phyloP scores from a whole-genome alignment of 176 grass and related monocot genomes.

The Oropetium thomaeum region DNA sequence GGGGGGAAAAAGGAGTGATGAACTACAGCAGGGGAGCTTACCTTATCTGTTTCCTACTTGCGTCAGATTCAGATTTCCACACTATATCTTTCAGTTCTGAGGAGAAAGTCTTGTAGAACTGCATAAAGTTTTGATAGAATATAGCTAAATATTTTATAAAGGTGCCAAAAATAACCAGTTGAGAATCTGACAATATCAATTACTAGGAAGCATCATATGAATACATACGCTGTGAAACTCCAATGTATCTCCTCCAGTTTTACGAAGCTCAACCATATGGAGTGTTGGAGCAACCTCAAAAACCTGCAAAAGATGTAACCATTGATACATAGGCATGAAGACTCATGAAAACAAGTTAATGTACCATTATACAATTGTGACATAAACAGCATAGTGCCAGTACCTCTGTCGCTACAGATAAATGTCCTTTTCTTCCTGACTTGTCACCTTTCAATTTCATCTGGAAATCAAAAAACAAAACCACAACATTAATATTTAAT shows the following conservation, averaged over 20 bases:
- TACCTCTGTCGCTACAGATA: conserved; percentile 92
- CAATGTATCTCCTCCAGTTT: conserved; percentile 94
- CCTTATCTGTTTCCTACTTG: conserved; percentile 33
- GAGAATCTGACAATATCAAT: not conserved
- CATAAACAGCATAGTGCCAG: not conserved
- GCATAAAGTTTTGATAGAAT: conserved; percentile 13
- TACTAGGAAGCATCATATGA: not conserved
- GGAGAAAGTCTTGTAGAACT: conserved; percentile 96
- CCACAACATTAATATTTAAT: not conserved
- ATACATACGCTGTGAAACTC: conserved; percentile 84
- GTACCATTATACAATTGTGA: not conserved
- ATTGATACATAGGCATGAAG: not conserved
- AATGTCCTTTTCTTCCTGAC: conserved; percentile 86
- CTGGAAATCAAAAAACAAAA: conserved; percentile 34
- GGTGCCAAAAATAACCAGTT: not conserved
- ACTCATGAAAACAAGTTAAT: not conserved
- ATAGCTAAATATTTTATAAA: not conserved
- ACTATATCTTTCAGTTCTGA: conserved; percentile 86
- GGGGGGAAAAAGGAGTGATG: not conserved
- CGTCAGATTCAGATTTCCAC: conserved; percentile 82
- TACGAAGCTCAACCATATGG: conserved; percentile 96
- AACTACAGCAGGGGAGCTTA: conserved; percentile 8
- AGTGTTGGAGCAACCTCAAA: conserved; percentile 98
- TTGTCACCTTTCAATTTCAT: conserved; percentile 98
- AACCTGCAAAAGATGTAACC: conserved; percentile 52